phyloP scores from a whole-genome alignment of 2,329 filamentous ascomycete genomes.

The Fusarium odoratissimum region DNA sequence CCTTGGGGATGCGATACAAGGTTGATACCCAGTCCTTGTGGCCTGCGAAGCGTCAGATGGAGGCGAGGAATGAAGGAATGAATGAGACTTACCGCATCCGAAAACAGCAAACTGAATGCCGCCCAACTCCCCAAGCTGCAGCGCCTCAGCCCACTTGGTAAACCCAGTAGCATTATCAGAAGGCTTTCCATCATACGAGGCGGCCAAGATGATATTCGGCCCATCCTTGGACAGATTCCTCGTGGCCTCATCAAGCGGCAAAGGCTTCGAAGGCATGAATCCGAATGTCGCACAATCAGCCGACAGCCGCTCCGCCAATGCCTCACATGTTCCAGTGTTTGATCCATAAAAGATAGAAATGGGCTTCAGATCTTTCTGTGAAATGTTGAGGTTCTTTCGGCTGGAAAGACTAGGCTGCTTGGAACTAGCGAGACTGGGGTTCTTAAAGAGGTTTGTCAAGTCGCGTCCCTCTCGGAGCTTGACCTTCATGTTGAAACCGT shows the following conservation, averaged over 20 bases:
- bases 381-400: neutral
- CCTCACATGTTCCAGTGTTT: conserved; percentile 6
- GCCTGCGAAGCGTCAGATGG: neutral
- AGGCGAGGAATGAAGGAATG: neutral
- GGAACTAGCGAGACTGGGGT: neutral
- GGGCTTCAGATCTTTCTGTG: conserved; percentile 1
- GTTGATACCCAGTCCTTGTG: conserved; percentile 66
- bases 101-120: conserved; percentile 4
- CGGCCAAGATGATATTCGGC: neutral
- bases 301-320: neutral
- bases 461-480: conserved; percentile 6
- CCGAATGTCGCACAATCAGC: conserved; percentile 14
- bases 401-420: neutral
- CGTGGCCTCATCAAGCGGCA: neutral
- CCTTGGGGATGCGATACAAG: conserved; percentile 73
- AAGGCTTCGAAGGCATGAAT: neutral
- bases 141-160: neutral
- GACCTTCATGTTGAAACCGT: neutral
- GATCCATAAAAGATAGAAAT: conserved; percentile 7
- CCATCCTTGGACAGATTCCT: neutral
- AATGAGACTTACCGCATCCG: neutral
- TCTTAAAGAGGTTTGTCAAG: neutral
- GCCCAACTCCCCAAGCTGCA: neutral
- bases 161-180: conserved; percentile 7
- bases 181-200: neutral